Percentiles rank a stretch among this genome's conserved stretches.
Evolutionary conservation across 768 basidiomycete species (phyloP).

Genomic region (Russula sp.): DNA sequence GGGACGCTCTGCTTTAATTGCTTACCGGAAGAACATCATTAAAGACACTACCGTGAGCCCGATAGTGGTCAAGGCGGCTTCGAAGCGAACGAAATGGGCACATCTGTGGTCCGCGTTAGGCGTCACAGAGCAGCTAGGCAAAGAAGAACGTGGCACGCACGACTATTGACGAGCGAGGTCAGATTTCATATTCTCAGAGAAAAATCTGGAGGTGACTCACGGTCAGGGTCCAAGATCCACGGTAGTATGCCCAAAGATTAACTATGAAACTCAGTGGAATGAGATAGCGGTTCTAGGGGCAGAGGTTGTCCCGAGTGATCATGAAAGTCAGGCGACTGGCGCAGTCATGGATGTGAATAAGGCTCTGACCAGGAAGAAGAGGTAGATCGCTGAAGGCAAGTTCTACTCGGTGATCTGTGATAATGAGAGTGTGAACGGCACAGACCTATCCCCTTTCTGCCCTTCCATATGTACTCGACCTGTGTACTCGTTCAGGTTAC

Average conservation of each 20-base stretch:
- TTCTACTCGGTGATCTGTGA: not conserved
- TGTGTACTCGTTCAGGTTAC: constrained; percentile 12
- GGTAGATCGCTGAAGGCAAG: constrained; percentile 26
- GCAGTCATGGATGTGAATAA: not conserved
- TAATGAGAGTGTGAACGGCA: not conserved
- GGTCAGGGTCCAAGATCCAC: constrained; percentile 15
- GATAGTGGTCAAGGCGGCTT: constrained; percentile 41
- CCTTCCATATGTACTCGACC: constrained; percentile 49
- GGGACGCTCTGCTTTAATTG: not conserved
- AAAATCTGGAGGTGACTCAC: constrained; percentile 9
- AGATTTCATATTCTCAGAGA: too few relatives aligned
- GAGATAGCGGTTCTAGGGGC: constrained; percentile 51
- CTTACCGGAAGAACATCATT: constrained; percentile 53
- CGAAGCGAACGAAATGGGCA: constrained; percentile 28
- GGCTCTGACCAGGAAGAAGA: constrained; percentile 34
- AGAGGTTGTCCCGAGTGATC: not conserved
- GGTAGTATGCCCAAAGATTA: constrained; percentile 35
- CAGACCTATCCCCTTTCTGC: constrained; percentile 40
- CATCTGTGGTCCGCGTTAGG: constrained; percentile 12
- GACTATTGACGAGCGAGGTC: not conserved
- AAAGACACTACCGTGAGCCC: constrained; percentile 45
- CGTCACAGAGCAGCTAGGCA: not conserved
- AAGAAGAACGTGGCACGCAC: not conserved
- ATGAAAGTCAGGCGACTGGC: not conserved
- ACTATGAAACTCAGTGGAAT: constrained; percentile 56